Base-by-base conservation (phyloP, 2,329 filamentous ascomycete species). In the Verticillium albo-atrum region DNA sequence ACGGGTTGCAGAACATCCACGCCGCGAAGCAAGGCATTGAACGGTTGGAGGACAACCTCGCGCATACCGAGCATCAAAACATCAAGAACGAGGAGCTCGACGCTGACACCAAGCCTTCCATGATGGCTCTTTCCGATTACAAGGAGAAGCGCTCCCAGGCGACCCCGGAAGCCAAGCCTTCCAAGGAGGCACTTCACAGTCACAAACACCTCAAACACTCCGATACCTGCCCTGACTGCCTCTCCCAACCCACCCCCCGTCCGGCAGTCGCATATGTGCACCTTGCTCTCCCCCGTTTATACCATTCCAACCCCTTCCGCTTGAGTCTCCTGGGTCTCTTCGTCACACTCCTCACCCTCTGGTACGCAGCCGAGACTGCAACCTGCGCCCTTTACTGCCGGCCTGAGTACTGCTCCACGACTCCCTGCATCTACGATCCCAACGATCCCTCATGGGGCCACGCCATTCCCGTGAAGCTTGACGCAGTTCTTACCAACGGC, bases 401-500 rank as follows among this genome's bases (percentile, higher is more conserved):
- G 17, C 82, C 83, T 2, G 68, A 72, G n/a, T 75, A 75, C 32
- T 86, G 84, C 63, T 76, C 76, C 14, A 71, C 54, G 56, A 42
- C 35, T 3, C 76, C 77, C 2, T 87, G 84, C 67, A 74, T 79
- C 35, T 87, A 82, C 82, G 81, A 79, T 28, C 76, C 78, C 12
- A 77, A 82, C 53, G 85, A 87, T 67, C 85, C 85, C 0, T 79
- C 79, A 27, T 88, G 85, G 70, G 85, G 84, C n/a, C 77, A 75
- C 42, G 82, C 84, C 1, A 75, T 88, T 53, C 85, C 85, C 3
- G 79, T 85, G 59, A 88, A 87, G 72, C 66, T 88, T 14, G 85
- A 88, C 67, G 79, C 87, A 65, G 88, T 84, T 84, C 68, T 76
- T 9, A 83, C 82, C 0, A 79, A 81, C 17, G 84, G 84, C 1